phyloP scores from a whole-genome alignment of 2,329 filamentous ascomycete species.

The Parastagonospora nodorum region DNA sequence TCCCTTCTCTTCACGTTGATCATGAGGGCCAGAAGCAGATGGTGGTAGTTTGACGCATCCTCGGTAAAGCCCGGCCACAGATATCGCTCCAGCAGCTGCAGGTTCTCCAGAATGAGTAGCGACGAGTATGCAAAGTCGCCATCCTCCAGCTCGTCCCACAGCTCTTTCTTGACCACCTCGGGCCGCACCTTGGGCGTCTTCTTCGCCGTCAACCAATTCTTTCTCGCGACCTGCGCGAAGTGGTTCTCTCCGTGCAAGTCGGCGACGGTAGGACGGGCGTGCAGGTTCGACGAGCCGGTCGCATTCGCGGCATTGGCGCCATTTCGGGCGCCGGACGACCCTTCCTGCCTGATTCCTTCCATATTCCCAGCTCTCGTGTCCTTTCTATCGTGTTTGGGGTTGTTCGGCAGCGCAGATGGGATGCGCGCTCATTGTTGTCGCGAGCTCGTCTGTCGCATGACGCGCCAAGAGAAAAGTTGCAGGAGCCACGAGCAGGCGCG shows the following conservation, averaged over 20 bases:
- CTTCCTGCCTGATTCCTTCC: conserved; percentile 29
- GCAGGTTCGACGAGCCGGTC: conserved; percentile 23
- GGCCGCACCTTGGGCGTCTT: conserved; percentile 72
- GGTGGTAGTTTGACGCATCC: conserved; percentile 88
- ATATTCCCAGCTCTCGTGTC: conserved; percentile 21
- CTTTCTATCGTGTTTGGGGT: conserved; percentile 7
- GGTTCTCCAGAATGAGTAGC: conserved; percentile 81
- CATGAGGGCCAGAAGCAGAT: conserved; percentile 83
- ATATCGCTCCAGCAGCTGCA: conserved; percentile 90
- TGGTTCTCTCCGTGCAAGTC: conserved; percentile 71
- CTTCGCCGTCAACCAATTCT: conserved; percentile 78
- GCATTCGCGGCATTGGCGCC: conserved; percentile 28
- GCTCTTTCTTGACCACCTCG: conserved; percentile 80
- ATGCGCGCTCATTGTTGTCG: conserved; percentile 36
- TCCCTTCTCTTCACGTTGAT: conserved; percentile 88
- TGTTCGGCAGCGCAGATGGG: conserved; percentile 16
- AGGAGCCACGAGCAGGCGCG: conserved; percentile 15
- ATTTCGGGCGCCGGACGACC: conserved; percentile 15
- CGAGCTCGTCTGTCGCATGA: conserved; percentile 16
- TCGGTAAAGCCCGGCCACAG: conserved; percentile 93
- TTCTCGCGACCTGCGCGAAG: conserved; percentile 73
- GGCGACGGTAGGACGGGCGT: conserved; percentile 66
- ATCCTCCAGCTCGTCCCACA: conserved; percentile 88
- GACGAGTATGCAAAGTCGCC: conserved; percentile 78
- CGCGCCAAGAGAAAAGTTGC: conserved; percentile 39